Evolutionary conservation across 495 filamentous ascomycete species (phyloP).

Genomic region (Penicillium pulvis): DNA sequence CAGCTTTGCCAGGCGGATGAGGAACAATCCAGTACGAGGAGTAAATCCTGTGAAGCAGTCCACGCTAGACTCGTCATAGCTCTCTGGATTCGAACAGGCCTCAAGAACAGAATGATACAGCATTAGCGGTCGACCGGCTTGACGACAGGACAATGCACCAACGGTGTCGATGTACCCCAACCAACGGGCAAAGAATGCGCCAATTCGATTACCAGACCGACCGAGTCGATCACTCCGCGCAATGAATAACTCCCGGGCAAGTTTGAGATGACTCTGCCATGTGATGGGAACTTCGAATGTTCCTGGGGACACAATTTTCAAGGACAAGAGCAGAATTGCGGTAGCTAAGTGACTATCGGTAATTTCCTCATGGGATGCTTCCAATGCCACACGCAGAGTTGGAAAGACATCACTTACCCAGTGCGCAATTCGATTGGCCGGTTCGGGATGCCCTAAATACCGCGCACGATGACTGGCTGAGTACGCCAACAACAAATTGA

Average conservation of each 20-base stretch:
- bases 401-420: constrained; percentile 82
- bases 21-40: constrained; percentile 65
- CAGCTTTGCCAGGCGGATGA: constrained; percentile 73
- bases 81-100: constrained; percentile 36
- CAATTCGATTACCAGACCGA: constrained; percentile 62
- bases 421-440: constrained; percentile 72
- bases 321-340: constrained; percentile 82
- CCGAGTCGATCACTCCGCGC: constrained; percentile 59
- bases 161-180: constrained; percentile 84
- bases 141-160: constrained; percentile 71
- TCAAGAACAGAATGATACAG: constrained; percentile 59
- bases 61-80: constrained; percentile 60
- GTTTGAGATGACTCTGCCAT: constrained; percentile 78
- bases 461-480: constrained; percentile 81
- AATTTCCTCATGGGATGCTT: constrained; percentile 57
- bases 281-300: constrained; percentile 72
- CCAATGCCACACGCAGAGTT: constrained; percentile 66
- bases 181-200: constrained; percentile 83
- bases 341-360: constrained; percentile 78
- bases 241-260: constrained; percentile 75
- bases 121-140: constrained; percentile 57
- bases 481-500: constrained; percentile 79
- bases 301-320: constrained; percentile 84
- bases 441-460: constrained; percentile 72
- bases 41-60: constrained; percentile 85